Evolutionary conservation across 108 stramenopile genomes (phyloP), one percentile per base, ranked within the genome.

Genomic region (Halocafeteria seosinensis): DNA sequence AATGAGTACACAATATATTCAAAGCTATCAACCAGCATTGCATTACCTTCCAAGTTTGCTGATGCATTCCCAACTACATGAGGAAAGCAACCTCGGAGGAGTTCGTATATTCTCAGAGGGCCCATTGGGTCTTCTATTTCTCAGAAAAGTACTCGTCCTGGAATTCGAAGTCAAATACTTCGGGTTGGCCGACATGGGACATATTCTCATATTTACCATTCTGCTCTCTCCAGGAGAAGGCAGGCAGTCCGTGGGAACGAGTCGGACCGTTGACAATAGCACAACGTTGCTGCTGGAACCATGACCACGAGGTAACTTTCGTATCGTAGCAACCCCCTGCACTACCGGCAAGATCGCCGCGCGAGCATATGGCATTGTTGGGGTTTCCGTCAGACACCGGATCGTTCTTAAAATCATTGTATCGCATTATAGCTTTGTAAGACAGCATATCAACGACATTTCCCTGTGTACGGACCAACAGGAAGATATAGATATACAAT

Each of bases 351-450:
- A 67, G 62, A 28, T 67, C 66, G 63, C 66, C 66, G n/a, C 66
- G 66, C 24, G 25, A 27, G 66, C 66, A 67, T 27, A 67, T 67
- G 4, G 66, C 59, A 23, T 61, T 25, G 50, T 28, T 38, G 34
- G 66, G 66, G 24, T 62, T 62, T 31, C 55, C 62, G 1, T 12
- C 24, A 3, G 62, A 30, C 25, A 34, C 59, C 0, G 66, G 66
- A 50, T 73, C 73, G 13, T 51, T 6, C 53, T 69, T 63, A 31
- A 34, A 73, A 35, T 68, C 24, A 62, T 73, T 73, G 53, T 17
- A 62, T 33, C 67, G 50, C 31, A 73, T 52, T 28, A 73, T n/a
- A 13, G 3, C 27, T 50, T 73, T 58, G 26, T 38, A 24, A 30
- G 25, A 25, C 26, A 32, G 38, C 0, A 70, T 21, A 37, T 73